Base-by-base conservation (phyloP, 768 basidiomycete species). In the Auriscalpium orientale region DNA sequence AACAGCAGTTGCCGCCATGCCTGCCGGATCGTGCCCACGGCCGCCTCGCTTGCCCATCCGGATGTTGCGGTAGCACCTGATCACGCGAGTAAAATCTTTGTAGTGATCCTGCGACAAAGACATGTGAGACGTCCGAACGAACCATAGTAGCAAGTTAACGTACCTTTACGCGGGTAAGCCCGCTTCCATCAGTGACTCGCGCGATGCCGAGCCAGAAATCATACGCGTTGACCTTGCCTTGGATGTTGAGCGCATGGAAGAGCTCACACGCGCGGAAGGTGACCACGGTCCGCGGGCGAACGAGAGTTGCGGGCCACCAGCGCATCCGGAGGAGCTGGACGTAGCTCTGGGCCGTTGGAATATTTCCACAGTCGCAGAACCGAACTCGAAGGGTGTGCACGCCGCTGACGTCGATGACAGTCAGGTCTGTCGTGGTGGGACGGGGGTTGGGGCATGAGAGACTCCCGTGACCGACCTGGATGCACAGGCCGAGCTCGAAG, bases 1-100 rank as follows among this genome's bases (percentile, higher is more conserved):
- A 3, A 47, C 21, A 1, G 2, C 13, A 0, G 59, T 64, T 7
- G 15, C 55, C 1, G 38, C 15, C 4, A 61, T 21, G 3, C 63
- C 66, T 5, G 18, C 44, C 16, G 63, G 44, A 38, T 62, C 56
- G 44, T 65, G 60, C 5, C 58, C 67, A 6, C 61, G 52, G 3
- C 63, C 66, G 1, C 49, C 56, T 0, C 65, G 59, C 49, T 62
- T 66, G 21, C 65, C 46, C 45, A 60, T 51, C 37, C 60, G 58
- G 1, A 66, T 43, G 46, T 68, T 56, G 1, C 60, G 57, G 51
- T 57, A 68, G 28, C 62, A 21, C 1, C 65, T 58, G 2, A 54
- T 38, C 20, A 62, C 54, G n/a, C 46, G 38, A n/a, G 55, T 22
- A 16, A 65, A 62, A 1, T 58, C 45, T 9, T 51, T 28, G 28